Evolutionary conservation across 78 protist species (phyloP).

Genomic region (Trichosphaerium sp.): DNA sequence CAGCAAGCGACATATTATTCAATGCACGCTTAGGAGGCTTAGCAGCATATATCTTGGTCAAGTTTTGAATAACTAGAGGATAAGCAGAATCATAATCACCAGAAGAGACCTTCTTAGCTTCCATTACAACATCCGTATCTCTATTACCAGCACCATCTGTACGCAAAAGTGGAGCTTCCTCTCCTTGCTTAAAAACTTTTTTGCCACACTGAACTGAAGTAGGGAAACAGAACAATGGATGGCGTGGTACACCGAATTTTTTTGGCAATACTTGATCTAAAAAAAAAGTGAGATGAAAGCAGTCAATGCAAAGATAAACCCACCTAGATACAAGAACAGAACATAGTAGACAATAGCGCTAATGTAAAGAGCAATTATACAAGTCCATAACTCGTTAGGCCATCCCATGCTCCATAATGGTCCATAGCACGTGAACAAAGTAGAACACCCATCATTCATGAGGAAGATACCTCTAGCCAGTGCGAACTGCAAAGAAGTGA

Average conservation of each 20-base stretch:
- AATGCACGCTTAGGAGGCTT: constrained; percentile 15
- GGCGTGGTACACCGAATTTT: neutral
- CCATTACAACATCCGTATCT: too few species aligned
- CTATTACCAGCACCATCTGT: too few species aligned
- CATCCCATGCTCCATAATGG: neutral
- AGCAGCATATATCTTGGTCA: neutral
- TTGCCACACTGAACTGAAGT: neutral
- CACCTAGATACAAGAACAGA: constrained; percentile 54
- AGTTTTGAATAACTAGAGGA: neutral
- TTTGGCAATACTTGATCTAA: neutral
- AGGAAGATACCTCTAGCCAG: constrained; percentile 29
- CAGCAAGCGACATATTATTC: constrained; percentile 9
- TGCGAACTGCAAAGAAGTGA: constrained; percentile 17
- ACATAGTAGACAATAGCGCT: constrained; percentile 31
- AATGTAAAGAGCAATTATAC: constrained; percentile 26
- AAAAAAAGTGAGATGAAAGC: too few species aligned
- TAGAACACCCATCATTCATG: constrained; percentile 25
- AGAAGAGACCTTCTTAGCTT: neutral
- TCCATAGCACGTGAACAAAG: neutral
- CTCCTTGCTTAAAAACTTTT: too few species aligned
- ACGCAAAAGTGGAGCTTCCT: too few species aligned
- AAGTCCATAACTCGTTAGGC: neutral
- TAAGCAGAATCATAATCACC: neutral
- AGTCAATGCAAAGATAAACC: too few species aligned
- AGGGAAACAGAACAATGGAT: neutral